Conservation (phyloP, 2,329 filamentous ascomycete species). For the Lecanicillium sp. region DNA sequence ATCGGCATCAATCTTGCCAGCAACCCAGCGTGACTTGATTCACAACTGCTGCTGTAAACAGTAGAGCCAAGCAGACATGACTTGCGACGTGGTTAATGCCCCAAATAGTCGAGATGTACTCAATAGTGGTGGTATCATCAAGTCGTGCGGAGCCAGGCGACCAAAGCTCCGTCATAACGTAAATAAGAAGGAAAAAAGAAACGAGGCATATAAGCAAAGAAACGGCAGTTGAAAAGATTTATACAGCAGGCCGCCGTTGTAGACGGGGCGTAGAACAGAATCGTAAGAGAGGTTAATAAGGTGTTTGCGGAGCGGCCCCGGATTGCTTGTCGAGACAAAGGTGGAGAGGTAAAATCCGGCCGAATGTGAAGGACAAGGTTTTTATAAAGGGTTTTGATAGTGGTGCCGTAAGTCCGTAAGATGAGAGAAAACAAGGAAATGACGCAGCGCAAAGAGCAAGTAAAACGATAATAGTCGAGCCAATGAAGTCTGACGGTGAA, state of each 20-base stretch:
- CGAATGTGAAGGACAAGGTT: not conserved
- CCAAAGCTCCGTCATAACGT: conserved; percentile 6
- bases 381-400: not conserved
- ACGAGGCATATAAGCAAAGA: not conserved
- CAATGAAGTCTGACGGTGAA: conserved; percentile 4
- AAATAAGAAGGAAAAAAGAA: conserved; percentile 6
- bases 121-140: conserved; percentile 8
- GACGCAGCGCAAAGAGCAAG: conserved; percentile 4
- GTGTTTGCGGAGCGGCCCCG: no score
- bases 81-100: no score
- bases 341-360: no score
- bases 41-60: no score
- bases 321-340: no score
- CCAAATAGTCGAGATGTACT: not conserved
- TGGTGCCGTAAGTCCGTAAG: no score
- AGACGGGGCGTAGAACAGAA: not conserved
- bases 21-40: no score
- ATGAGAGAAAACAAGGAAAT: conserved; percentile 5
- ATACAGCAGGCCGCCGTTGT: conserved; percentile 4
- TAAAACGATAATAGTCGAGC: conserved; percentile 1
- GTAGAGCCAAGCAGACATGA: not conserved
- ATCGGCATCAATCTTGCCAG: no score
- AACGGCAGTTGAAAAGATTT: conserved; percentile 6
- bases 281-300: no score
- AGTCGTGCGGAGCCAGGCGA: conserved; percentile 5